phyloP scores from a whole-genome alignment of 2,329 filamentous ascomycete species.

The Karstenula rhodostoma region DNA sequence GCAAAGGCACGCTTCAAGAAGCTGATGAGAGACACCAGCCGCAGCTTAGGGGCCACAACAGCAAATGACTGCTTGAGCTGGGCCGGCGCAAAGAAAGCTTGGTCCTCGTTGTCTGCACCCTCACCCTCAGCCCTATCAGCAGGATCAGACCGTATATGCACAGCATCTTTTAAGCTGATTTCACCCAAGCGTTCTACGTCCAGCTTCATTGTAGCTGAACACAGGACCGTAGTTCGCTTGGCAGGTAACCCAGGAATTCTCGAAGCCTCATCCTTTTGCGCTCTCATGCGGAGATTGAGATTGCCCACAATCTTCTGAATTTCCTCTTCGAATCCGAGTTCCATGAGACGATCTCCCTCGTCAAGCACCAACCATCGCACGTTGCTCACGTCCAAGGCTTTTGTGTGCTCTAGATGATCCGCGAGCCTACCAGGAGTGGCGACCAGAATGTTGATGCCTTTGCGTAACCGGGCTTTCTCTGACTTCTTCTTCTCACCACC shows the following conservation, averaged over 20 bases:
- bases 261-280: slow-evolving; percentile 66
- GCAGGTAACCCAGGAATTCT: slow-evolving; percentile 73
- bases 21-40: slow-evolving; percentile 85
- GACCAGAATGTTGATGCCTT: slow-evolving; percentile 94
- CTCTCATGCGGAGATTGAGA: slow-evolving; percentile 71
- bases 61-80: slow-evolving; percentile 94
- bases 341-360: slow-evolving; percentile 98
- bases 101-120: slow-evolving; percentile 54
- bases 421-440: slow-evolving; percentile 90
- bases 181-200: slow-evolving; percentile 93
- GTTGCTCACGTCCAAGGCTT: slow-evolving; percentile 84
- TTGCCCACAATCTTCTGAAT: slow-evolving; percentile 85
- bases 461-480: slow-evolving; percentile 91
- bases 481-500: slow-evolving; percentile 77
- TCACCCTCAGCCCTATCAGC: slow-evolving; percentile 60
- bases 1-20: slow-evolving; percentile 88
- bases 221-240: slow-evolving; percentile 85
- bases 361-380: slow-evolving; percentile 95
- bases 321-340: slow-evolving; percentile 95
- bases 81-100: slow-evolving; percentile 80
- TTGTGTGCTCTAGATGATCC: slow-evolving; percentile 92
- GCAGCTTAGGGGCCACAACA: slow-evolving; percentile 86
- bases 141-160: slow-evolving; percentile 78
- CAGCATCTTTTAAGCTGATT: slow-evolving; percentile 91
- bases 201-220: slow-evolving; percentile 98